Percentiles rank a stretch among this genome's conserved stretches.
These are phyloP conservation scores for Gaertneriomyces semiglobifer DNA, from an alignment of 192 early-diverging fungal species.

Conservation along the genomic window DNA sequence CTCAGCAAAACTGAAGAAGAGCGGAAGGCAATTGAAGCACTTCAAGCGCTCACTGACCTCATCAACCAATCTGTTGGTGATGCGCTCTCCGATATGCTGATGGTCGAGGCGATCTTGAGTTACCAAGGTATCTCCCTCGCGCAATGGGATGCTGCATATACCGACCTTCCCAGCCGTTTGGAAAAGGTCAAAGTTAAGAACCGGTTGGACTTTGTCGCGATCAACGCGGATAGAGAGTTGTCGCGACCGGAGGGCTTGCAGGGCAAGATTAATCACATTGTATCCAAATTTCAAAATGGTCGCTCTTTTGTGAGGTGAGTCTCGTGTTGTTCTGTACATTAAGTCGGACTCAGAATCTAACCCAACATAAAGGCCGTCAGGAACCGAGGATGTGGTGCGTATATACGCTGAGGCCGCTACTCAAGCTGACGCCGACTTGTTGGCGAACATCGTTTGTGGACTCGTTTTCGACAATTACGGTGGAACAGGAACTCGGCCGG, in stretches of 20 bases:
- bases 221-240: conserved; percentile 93
- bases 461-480: conserved; percentile 91
- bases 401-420: conserved; percentile 99
- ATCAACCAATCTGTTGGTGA: conserved; percentile 99
- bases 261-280: conserved; percentile 74
- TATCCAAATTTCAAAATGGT: conserved; percentile 79
- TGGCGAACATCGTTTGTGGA: conserved; percentile 83
- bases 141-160: conserved; percentile 92
- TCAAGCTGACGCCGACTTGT: conserved; percentile 79
- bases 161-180: conserved; percentile 89
- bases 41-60: conserved; percentile 81
- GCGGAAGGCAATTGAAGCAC: conserved; percentile 69
- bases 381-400: conserved; percentile 98
- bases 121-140: conserved; percentile 74
- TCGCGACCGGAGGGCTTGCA: conserved; percentile 85
- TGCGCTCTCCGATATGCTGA: conserved; percentile 93
- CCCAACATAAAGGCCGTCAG: conserved; percentile 70
- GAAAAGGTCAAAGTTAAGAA: conserved; percentile 91
- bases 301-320: conserved; percentile 88
- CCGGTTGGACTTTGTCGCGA: conserved; percentile 87
- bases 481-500: conserved; percentile 82
- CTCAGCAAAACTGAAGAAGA: conserved; percentile 68
- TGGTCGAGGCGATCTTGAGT: conserved; percentile 87
- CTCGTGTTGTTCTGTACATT: neutral
- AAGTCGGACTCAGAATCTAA: neutral